Base-by-base conservation (phyloP, 2,329 filamentous ascomycete species). In the Nakataea oryzae region DNA sequence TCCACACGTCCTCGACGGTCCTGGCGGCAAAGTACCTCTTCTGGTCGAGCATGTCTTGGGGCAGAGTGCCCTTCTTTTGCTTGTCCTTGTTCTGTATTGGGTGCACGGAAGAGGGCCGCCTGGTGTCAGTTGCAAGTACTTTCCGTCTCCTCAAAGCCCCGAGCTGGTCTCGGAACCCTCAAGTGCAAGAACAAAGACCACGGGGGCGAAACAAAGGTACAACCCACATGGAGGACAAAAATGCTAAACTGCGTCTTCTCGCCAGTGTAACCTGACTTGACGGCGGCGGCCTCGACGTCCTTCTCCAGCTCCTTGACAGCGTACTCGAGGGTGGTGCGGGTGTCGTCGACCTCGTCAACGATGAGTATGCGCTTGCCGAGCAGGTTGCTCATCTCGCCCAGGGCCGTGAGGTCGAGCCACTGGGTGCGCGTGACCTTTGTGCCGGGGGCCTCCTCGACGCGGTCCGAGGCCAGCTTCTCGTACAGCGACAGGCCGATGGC, bases 401-500 rank as follows among this genome's bases (percentile, higher is more conserved):
- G 83, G 58, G 88, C 88, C 66, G 83, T 90, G 64, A 99, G 80
- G 75, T 99, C 95, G 63, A 99, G 86, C 95, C 95, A 99, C 84
- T 99, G 95, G 54, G 95, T 97, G 69, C 95, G 90, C 55, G 91
- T 97, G 69, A 99, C 95, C 79, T 96, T 95, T 67, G 91, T 97
- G 67, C 93, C 93, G 56, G 89, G 88, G 66, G 82, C 78, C 78
- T 99, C 95, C 70, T 91, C 81, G 63, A 78, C 76, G 61, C 74
- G 73, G 60, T 77, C 75, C 63, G 78, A 78, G 60, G 81, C 73
- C 58, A 97, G 88, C 66, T 86, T 83, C 79, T 99, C 95, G 81
- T 99, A 99, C 62, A 99, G 87, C 27, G 93, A 97, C 66, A 99
- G 88, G 59, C 95, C 95, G 75, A 99, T 99, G 67, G 95, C 95